Conservation (phyloP, 2,329 filamentous ascomycete species). For the Colletotrichum cereale region DNA sequence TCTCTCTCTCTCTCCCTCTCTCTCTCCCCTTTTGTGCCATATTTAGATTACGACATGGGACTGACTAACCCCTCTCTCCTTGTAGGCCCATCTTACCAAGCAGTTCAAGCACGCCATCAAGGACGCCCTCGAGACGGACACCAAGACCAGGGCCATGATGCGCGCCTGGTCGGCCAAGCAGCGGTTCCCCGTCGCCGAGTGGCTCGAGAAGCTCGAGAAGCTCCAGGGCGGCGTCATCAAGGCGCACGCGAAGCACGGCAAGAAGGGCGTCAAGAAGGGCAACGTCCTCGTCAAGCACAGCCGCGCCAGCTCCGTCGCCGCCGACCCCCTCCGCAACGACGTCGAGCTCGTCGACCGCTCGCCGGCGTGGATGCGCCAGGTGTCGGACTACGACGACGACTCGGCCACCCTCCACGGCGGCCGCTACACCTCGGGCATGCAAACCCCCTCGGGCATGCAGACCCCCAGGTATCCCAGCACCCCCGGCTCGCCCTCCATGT, state of each 20-base stretch:
- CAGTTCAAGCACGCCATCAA: conserved; percentile 75
- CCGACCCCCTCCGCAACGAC: conserved; percentile 30
- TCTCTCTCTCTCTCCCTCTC: not conserved
- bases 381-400: conserved; percentile 38
- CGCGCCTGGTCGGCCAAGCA: conserved; percentile 74
- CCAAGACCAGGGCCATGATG: conserved; percentile 70
- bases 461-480: conserved; percentile 33
- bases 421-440: conserved; percentile 36
- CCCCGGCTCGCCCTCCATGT: conserved; percentile 35
- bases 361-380: conserved; percentile 39
- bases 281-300: conserved; percentile 38
- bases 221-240: conserved; percentile 72
- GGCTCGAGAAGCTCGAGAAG: conserved; percentile 74
- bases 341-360: conserved; percentile 39
- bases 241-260: conserved; percentile 51
- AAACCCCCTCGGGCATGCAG: conserved; percentile 36
- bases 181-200: conserved; percentile 75
- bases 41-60: not conserved
- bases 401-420: conserved; percentile 37
- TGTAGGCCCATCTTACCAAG: conserved; percentile 66
- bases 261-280: conserved; percentile 37
- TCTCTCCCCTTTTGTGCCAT: no score
- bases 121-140: conserved; percentile 68
- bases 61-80: not conserved
- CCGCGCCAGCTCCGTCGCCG: conserved; percentile 23